phyloP scores from a whole-genome alignment of 108 stramenopile species.

The Skeletonema potamos region DNA sequence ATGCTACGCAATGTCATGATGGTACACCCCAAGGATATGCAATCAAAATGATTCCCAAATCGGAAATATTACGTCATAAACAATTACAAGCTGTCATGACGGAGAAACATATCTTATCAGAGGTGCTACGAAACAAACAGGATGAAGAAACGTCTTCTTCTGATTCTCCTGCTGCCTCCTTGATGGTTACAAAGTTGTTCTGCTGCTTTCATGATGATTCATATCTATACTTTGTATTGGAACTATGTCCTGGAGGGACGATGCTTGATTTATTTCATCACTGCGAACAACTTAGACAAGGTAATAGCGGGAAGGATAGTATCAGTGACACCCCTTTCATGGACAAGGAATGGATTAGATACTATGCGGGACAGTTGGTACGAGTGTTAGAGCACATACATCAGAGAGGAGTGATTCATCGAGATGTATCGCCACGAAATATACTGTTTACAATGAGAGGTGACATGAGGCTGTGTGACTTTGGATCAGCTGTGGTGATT shows the following conservation, averaged over 20 bases:
- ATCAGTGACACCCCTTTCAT: slow-evolving; percentile 6
- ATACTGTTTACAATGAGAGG: slow-evolving; percentile 30
- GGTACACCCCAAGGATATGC: slow-evolving; percentile 22
- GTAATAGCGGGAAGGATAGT: too few species aligned
- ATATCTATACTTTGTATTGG: slow-evolving; percentile 42
- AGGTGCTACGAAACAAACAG: background rate
- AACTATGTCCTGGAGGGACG: slow-evolving; percentile 44
- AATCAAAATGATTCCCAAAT: slow-evolving; percentile 37
- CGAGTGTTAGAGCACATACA: slow-evolving; percentile 36
- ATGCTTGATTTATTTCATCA: slow-evolving; percentile 16
- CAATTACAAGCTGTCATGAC: slow-evolving; percentile 22
- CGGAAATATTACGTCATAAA: slow-evolving; percentile 27
- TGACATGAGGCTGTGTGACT: slow-evolving; percentile 34
- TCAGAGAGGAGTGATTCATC: slow-evolving; percentile 32
- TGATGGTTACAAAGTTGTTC: slow-evolving; percentile 21
- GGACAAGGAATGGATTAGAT: slow-evolving; percentile 26
- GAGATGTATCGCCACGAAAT: slow-evolving; percentile 45
- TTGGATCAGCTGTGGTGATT: slow-evolving; percentile 34
- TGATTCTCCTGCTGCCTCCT: slow-evolving; percentile 1
- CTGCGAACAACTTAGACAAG: background rate
- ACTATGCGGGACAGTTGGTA: slow-evolving; percentile 38
- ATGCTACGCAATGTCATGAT: background rate
- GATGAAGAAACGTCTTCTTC: background rate
- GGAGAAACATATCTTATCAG: slow-evolving; percentile 25
- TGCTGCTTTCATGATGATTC: slow-evolving; percentile 32